Conservation (phyloP, 179 eudicot genomes). For the Heliamphora pulchella region DNA sequence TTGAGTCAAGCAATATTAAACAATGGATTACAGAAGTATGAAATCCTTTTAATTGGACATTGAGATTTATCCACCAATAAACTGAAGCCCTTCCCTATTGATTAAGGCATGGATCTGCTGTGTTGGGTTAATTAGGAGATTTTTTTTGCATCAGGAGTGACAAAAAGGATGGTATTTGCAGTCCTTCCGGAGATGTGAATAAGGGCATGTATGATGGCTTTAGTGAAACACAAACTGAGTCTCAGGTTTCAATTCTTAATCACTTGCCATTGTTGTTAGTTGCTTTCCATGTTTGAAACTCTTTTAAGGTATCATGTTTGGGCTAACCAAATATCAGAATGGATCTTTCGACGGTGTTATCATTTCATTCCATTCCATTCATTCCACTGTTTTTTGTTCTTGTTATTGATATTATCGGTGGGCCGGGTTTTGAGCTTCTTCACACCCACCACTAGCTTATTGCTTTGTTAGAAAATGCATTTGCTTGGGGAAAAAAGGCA, state of each 20-base stretch:
- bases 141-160: conserved; percentile 42
- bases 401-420: neutral
- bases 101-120: neutral
- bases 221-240: conserved; percentile 94
- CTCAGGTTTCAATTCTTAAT: conserved; percentile 58
- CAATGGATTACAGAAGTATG: neutral
- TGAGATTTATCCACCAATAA: neutral
- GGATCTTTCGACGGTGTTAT: too few species aligned
- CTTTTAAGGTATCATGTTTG: too few species aligned
- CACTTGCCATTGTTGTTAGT: conserved; percentile 5
- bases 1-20: neutral
- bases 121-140: neutral
- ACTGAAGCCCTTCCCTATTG: neutral
- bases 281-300: neutral
- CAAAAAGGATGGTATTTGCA: conserved; percentile 36
- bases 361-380: too few species aligned
- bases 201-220: conserved; percentile 55
- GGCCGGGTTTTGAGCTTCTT: neutral
- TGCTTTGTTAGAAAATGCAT: neutral
- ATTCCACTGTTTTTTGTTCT: too few species aligned
- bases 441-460: conserved; percentile 1
- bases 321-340: too few species aligned
- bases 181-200: conserved; percentile 35
- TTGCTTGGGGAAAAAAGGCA: neutral
- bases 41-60: neutral